Conservation (phyloP, 164 flowering plant species). For the Cinnamomum chago region DNA sequence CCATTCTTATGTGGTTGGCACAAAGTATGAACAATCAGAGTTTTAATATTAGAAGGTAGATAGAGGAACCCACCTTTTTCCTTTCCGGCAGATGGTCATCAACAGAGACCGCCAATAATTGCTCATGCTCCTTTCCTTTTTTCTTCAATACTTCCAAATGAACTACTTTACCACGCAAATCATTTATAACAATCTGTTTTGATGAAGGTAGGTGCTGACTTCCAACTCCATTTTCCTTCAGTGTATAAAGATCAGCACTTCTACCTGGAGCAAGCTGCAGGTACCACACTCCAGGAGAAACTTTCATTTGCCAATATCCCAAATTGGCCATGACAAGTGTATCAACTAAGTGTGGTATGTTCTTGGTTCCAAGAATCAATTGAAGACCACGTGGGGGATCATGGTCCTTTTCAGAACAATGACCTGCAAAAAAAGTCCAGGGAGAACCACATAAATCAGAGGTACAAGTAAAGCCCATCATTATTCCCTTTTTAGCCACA, state of each 20-base stretch:
- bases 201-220: slow-evolving; percentile 27
- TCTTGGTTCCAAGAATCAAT: slow-evolving; percentile 86
- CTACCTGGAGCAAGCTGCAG: slow-evolving; percentile 97
- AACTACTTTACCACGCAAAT: slow-evolving; percentile 85
- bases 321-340: slow-evolving; percentile 97
- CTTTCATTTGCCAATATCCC: slow-evolving; percentile 99
- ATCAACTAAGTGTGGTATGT: slow-evolving; percentile 84
- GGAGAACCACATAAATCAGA: slow-evolving; percentile 8
- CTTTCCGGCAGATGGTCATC: slow-evolving; percentile 36
- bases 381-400: slow-evolving; percentile 99
- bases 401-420: slow-evolving; percentile 93
- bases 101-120: slow-evolving; percentile 49
- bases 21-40: neutral
- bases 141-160: slow-evolving; percentile 83
- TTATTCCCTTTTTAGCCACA: too few species aligned
- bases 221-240: slow-evolving; percentile 53
- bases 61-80: slow-evolving; percentile 29
- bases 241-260: slow-evolving; percentile 77
- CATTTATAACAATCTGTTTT: slow-evolving; percentile 71
- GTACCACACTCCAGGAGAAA: slow-evolving; percentile 94
- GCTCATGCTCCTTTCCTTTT: slow-evolving; percentile 87
- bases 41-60: neutral
- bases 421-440: slow-evolving; percentile 48
- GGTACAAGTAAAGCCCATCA: neutral
- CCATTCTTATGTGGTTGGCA: neutral